Percentiles rank a stretch among this genome's conserved stretches.
phyloP scores from a whole-genome alignment of 495 filamentous ascomycete species.

The Xylaria acuta region DNA sequence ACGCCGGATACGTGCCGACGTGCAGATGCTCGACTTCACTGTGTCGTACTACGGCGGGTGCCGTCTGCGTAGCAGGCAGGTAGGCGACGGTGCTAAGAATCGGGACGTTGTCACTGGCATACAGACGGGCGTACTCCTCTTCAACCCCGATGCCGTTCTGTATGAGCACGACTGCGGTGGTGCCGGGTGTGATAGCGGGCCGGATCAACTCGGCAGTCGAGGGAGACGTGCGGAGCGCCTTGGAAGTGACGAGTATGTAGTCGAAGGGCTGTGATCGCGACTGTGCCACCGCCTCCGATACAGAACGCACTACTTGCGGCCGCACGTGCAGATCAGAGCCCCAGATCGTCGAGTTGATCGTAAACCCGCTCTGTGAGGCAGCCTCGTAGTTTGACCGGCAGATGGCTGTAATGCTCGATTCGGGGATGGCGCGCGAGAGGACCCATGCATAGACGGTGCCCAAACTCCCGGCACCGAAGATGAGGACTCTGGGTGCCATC shows the following conservation, averaged over 20 bases:
- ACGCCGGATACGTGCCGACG: slow-evolving; percentile 56
- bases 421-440: slow-evolving; percentile 49
- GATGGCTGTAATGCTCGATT: slow-evolving; percentile 52
- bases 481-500: slow-evolving; percentile 44
- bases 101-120: slow-evolving; percentile 49
- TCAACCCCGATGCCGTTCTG: slow-evolving; percentile 66
- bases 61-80: slow-evolving; percentile 53
- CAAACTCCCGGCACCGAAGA: slow-evolving; percentile 61
- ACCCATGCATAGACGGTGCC: slow-evolving; percentile 59
- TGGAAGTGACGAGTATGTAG: slow-evolving; percentile 59
- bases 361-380: slow-evolving; percentile 55
- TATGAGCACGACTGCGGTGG: slow-evolving; percentile 57
- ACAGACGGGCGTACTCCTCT: slow-evolving; percentile 49
- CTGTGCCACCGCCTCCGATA: slow-evolving; percentile 44
- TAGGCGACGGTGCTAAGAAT: slow-evolving; percentile 56
- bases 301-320: slow-evolving; percentile 49
- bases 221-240: slow-evolving; percentile 46
- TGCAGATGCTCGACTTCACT: slow-evolving; percentile 47
- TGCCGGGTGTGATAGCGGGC: slow-evolving; percentile 45
- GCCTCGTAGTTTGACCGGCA: slow-evolving; percentile 63
- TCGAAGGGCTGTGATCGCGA: slow-evolving; percentile 45
- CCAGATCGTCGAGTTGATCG: slow-evolving; percentile 55
- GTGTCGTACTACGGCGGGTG: slow-evolving; percentile 43
- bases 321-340: slow-evolving; percentile 47
- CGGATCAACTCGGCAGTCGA: slow-evolving; percentile 46